A percentile compares a stretch with the other conserved stretches of the same genome.
These are phyloP conservation scores for Albugo laibachii DNA, from an alignment of 352 stramenopile species.

Conservation along the genomic window DNA sequence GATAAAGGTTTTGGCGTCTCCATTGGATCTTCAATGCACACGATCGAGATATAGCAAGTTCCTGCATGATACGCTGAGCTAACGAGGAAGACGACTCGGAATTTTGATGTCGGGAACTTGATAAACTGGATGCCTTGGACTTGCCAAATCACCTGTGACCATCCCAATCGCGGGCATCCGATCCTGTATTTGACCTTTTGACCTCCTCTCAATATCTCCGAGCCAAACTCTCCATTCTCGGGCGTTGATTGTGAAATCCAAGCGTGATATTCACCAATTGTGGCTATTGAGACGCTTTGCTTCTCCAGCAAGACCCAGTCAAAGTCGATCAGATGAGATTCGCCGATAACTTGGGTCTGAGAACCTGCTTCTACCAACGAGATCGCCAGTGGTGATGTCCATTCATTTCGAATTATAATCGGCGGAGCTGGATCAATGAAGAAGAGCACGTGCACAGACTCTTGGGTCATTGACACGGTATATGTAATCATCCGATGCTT, in stretches of 20 bases:
- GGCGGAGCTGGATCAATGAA: conserved; percentile 47
- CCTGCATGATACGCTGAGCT: conserved; percentile 42
- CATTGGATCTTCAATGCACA: conserved; percentile 36
- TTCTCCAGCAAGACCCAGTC: conserved; percentile 32
- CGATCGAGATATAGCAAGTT: conserved; percentile 43
- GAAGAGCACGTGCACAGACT: conserved; percentile 35
- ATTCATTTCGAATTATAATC: conserved; percentile 46
- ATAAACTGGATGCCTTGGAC: conserved; percentile 70
- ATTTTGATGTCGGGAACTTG: conserved; percentile 12
- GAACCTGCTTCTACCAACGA: conserved; percentile 16
- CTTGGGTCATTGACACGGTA: conserved; percentile 24
- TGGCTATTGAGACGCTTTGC: neutral
- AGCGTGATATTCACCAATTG: conserved; percentile 8
- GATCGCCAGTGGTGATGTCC: conserved; percentile 25
- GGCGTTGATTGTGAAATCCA: conserved; percentile 14
- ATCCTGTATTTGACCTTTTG: conserved; percentile 15
- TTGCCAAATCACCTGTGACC: conserved; percentile 67
- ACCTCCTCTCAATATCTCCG: too few relatives aligned
- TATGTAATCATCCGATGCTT: conserved; percentile 51
- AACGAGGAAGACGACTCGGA: conserved; percentile 33
- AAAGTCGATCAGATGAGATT: conserved; percentile 44
- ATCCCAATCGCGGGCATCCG: conserved; percentile 28
- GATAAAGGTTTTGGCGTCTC: neutral
- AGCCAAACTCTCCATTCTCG: too few relatives aligned
- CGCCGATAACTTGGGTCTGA: conserved; percentile 29